Conservation (phyloP, 2,329 filamentous ascomycete genomes). For the Aspergillus tanneri region DNA sequence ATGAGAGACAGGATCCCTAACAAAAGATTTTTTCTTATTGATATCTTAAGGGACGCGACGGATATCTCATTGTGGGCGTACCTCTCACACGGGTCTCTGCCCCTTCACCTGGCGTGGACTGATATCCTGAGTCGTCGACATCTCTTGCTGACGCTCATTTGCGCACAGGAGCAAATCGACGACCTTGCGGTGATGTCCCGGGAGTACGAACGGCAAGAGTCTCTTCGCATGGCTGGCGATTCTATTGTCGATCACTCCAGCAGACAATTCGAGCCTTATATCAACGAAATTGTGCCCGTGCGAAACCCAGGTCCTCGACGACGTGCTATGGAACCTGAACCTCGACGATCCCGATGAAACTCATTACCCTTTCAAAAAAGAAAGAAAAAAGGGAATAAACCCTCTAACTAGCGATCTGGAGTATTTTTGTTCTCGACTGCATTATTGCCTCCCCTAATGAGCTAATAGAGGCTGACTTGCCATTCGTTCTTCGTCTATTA, state of each 20-base stretch:
- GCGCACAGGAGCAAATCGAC: slow-evolving; percentile 50
- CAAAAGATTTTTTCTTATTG: slow-evolving; percentile 21
- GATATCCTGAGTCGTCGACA: background rate
- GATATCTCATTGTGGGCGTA: slow-evolving; percentile 48
- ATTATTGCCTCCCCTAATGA: slow-evolving; percentile 1
- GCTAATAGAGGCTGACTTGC: no score
- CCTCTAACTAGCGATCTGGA: no score
- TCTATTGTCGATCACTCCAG: slow-evolving; percentile 19
- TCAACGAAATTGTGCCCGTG: slow-evolving; percentile 45
- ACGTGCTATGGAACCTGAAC: slow-evolving; percentile 27
- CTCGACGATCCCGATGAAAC: slow-evolving; percentile 25
- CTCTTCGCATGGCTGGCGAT: slow-evolving; percentile 44
- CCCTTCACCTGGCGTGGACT: background rate
- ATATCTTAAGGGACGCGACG: slow-evolving; percentile 46
- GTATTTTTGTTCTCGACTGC: no score
- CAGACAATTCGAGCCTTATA: slow-evolving; percentile 38
- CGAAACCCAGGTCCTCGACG: slow-evolving; percentile 31
- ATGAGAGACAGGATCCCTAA: slow-evolving; percentile 23
- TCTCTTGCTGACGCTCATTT: slow-evolving; percentile 12
- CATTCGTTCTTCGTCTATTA: no score
- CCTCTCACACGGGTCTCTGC: slow-evolving; percentile 46
- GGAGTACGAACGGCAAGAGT: slow-evolving; percentile 50
- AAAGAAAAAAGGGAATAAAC: no score
- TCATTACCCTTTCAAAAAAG: no score
- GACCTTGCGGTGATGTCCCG: slow-evolving; percentile 49